A percentile compares a stretch with the other conserved stretches of the same genome.
phyloP scores from a whole-genome alignment of 2,329 filamentous ascomycete genomes.

The Fusarium concolor region DNA sequence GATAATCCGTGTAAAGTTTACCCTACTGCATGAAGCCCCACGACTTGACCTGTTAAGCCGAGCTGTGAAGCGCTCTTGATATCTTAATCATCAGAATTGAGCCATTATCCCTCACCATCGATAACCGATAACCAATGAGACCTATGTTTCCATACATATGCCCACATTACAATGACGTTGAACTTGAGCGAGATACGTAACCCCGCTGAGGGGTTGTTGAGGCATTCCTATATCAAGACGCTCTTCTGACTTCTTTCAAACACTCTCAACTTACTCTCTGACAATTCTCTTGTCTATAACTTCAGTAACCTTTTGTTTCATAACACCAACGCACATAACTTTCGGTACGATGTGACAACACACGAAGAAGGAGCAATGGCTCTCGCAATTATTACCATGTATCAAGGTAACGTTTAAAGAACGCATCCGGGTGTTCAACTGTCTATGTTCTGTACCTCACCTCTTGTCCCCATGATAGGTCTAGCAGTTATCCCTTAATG shows the following conservation, averaged over 20 bases:
- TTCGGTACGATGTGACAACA: constrained; percentile 46
- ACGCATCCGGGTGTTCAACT: constrained; percentile 60
- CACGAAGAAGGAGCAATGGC: constrained; percentile 42
- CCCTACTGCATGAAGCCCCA: constrained; percentile 27
- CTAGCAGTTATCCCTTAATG: not conserved
- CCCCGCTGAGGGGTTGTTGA: constrained; percentile 41
- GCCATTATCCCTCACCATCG: constrained; percentile 22
- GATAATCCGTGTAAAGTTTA: not conserved
- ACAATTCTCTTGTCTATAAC: not conserved
- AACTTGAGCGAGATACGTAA: constrained; percentile 14
- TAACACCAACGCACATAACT: not conserved
- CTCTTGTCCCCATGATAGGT: not conserved
- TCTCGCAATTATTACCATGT: constrained; percentile 44
- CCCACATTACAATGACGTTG: constrained; percentile 38
- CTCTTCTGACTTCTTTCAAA: not conserved
- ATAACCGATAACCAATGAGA: constrained; percentile 36
- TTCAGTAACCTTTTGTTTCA: not conserved
- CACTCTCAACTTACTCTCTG: constrained; percentile 6
- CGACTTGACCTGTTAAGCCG: constrained; percentile 7
- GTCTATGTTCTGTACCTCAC: constrained; percentile 27
- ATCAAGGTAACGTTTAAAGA: constrained; percentile 62
- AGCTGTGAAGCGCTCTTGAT: constrained; percentile 6
- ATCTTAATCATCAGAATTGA: not conserved
- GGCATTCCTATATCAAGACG: constrained; percentile 31
- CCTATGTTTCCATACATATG: not conserved